Conservation (phyloP, 352 stramenopile species). For the Lagenidium giganteum region DNA sequence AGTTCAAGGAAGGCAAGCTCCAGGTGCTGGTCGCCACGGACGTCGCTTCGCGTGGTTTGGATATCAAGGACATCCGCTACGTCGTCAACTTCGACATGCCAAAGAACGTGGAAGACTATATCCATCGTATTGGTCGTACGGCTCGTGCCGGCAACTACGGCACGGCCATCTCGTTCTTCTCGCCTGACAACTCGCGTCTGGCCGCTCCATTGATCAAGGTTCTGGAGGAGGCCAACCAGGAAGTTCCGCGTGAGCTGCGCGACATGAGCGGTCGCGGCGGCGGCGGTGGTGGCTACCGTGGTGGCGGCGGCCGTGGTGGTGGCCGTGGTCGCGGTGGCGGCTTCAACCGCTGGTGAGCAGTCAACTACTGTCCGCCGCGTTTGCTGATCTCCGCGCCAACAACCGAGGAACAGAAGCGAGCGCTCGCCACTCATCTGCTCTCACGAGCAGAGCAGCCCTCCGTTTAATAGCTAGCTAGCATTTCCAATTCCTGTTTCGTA, state of each 20-base stretch:
- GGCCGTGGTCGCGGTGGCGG: conserved; percentile 23
- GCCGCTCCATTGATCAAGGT: conserved; percentile 86
- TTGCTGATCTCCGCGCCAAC: no score
- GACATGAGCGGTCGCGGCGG: conserved; percentile 55
- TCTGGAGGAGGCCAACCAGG: conserved; percentile 82
- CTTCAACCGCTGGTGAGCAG: neutral
- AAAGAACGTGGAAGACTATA: conserved; percentile 98
- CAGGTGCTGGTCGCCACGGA: conserved; percentile 98
- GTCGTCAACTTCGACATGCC: conserved; percentile 99
- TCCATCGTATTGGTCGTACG: conserved; percentile 98
- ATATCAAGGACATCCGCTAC: conserved; percentile 99
- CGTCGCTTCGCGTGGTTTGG: conserved; percentile 98
- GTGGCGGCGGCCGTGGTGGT: conserved; percentile 40
- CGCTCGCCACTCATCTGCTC: no score
- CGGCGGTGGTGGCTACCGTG: conserved; percentile 51
- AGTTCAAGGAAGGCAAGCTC: conserved; percentile 96
- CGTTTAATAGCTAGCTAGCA: no score
- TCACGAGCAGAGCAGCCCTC: no score
- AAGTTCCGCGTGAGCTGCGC: conserved; percentile 83
- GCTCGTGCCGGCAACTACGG: conserved; percentile 96
- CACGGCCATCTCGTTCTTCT: conserved; percentile 94
- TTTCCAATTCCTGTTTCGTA: no score
- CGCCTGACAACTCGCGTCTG: conserved; percentile 81
- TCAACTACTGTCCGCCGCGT: neutral
- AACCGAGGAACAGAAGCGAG: no score